Conservation (phyloP, 495 filamentous ascomycete genomes). For the Bacidia rubella region DNA sequence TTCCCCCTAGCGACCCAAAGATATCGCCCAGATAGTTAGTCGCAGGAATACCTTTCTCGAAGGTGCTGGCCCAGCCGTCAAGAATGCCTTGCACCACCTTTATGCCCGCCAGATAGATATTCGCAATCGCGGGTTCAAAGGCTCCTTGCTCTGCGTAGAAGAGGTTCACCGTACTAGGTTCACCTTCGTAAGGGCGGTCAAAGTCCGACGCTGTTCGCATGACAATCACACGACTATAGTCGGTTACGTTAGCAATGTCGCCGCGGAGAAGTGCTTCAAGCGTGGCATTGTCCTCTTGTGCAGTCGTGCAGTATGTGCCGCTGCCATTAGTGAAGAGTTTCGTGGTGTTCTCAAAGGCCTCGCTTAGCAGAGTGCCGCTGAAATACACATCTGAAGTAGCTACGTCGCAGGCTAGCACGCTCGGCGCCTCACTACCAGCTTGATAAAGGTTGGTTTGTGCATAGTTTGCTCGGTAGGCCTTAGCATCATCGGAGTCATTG, state of each 20-base stretch:
- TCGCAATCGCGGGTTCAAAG: constrained; percentile 44
- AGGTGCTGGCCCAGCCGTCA: constrained; percentile 43
- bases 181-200: constrained; percentile 49
- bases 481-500: constrained; percentile 37
- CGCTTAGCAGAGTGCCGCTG: constrained; percentile 44
- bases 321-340: constrained; percentile 52
- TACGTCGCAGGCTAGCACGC: constrained; percentile 51
- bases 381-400: constrained; percentile 63
- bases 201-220: constrained; percentile 67
- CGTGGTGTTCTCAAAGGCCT: constrained; percentile 54
- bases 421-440: constrained; percentile 38
- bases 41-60: constrained; percentile 43
- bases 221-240: constrained; percentile 55
- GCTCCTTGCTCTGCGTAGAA: constrained; percentile 44
- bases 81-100: constrained; percentile 56
- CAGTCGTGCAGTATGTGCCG: constrained; percentile 53
- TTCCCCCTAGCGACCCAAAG: constrained; percentile 50
- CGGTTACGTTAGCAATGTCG: constrained; percentile 38
- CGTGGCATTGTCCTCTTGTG: constrained; percentile 64
- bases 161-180: constrained; percentile 41
- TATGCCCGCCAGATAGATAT: constrained; percentile 54
- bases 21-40: constrained; percentile 64
- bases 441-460: constrained; percentile 30
- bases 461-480: constrained; percentile 49
- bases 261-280: constrained; percentile 55